Conservation (phyloP, 2,329 filamentous ascomycete species). For the Colletotrichum sp. region DNA sequence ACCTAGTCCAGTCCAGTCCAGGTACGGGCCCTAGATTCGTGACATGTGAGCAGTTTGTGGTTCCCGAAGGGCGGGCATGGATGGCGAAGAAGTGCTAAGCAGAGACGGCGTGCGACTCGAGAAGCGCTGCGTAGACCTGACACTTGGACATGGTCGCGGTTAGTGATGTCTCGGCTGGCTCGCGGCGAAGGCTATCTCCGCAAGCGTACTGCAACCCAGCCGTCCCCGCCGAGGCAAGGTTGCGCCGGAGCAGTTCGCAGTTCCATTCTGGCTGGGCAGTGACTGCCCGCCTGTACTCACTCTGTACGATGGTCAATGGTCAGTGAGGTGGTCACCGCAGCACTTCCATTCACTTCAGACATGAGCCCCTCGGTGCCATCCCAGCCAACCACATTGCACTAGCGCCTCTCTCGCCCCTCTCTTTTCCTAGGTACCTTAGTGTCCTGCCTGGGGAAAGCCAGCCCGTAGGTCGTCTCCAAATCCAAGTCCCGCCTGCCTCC, state of each 20-base stretch:
- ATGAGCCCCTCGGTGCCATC: neutral
- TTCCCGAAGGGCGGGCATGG: neutral
- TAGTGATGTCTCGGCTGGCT: slow-evolving; percentile 16
- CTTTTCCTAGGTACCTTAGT: neutral
- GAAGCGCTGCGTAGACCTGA: slow-evolving; percentile 2
- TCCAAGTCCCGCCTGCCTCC: neutral
- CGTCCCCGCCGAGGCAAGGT: neutral
- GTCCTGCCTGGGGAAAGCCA: slow-evolving; percentile 1
- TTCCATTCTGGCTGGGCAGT: neutral
- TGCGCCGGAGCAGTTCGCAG: neutral
- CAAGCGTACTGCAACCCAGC: slow-evolving; percentile 7
- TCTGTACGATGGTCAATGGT: neutral
- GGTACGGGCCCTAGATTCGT: neutral
- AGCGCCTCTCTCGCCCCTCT: neutral
- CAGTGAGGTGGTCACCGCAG: neutral
- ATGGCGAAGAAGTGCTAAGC: slow-evolving; percentile 10
- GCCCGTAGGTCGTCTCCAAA: neutral
- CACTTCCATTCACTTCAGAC: neutral
- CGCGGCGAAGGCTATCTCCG: slow-evolving; percentile 7
- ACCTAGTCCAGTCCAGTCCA: neutral
- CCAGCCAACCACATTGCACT: slow-evolving; percentile 7
- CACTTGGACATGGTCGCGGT: slow-evolving; percentile 15
- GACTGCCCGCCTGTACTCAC: neutral
- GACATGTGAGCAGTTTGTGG: slow-evolving; percentile 20
- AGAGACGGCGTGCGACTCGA: slow-evolving; percentile 8